Evolutionary conservation across 2,329 filamentous ascomycete genomes (phyloP), one percentile per base, ranked within the genome.

Genomic region (Lachnellula occidentalis): DNA sequence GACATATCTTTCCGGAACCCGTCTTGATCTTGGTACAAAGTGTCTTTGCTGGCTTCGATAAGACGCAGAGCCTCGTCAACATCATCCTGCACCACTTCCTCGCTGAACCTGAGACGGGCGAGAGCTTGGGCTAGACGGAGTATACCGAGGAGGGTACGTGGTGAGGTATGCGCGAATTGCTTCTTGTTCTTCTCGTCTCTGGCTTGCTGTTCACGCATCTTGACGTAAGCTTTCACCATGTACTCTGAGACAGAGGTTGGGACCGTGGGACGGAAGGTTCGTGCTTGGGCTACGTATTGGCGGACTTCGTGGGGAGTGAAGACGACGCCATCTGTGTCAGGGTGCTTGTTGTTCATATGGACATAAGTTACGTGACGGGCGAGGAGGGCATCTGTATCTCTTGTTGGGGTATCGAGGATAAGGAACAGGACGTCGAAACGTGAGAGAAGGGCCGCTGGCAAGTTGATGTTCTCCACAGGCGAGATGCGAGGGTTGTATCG

Each of bases 401-500:
- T 87, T 17, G 85, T 86, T 2, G 94, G 92, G 37, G 90, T 96
- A 75, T 99, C 94, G 56, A 99, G 87, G 66, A 99, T 92, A 46
- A 99, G 79, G 79, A 97, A 99, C 63, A 99, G 82, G 63, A 99
- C 81, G 71, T 99, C 94, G 73, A 99, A 99, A 82, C 94, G 90
- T 56, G 92, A 96, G 52, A 99, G 82, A 19, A 99, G 83, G 19
- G 94, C 94, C 17, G 94, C 94, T n/a, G 94, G 94, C 41, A 99
- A 85, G 73, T 99, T 99, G 74, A 99, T 99, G 73, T 99, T 99
- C 72, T 99, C 94, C 24, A 99, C 92, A 0, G 94, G 94, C 0
- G 92, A 96, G 65, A 99, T 88, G 60, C 91, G 90, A 54, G 94
- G 94, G 75, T 99, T 99, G 78, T 99, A 99, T 59, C 94, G 90